Evolutionary conservation across 768 basidiomycete genomes (phyloP), one percentile per base, ranked within the genome.

Genomic region (Naganishia vaughanmartiniae): DNA sequence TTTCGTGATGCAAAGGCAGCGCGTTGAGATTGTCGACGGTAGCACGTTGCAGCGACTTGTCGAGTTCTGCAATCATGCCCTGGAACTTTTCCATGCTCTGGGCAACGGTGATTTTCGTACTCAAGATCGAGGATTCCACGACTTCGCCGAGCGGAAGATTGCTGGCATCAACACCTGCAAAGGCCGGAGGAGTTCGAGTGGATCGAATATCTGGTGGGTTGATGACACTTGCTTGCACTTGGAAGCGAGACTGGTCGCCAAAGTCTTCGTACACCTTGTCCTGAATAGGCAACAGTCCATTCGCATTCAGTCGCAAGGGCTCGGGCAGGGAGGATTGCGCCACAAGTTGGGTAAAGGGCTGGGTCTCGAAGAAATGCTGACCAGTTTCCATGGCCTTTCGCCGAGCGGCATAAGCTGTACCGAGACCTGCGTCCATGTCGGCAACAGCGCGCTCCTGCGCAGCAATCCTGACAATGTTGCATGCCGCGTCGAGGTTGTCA

Each of bases 261-360:
- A 99, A 98, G 78, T 99, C 96, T 75, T 97, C 93, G 81, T 99
- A 99, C 14, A 99, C 93, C 56, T 87, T 86, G 42, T 88, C 82
- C 81, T 99, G 96, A 73, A 88, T 87, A 24, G 86, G 83, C 72
- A 91, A 89, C 12, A 99, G 83, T 46, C 96, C 96, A 54, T 84
- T 87, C 14, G 88, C 84, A 76, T 91, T 90, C 79, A 98, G 87
- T 45, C 93, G 87, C 57, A 99, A 84, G 31, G 91, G 89, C 74
- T 98, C 93, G 4, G 96, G 96, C 53, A 99, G 85, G 66, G 88
- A 85, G 76, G 91, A 90, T 71, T 86, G 88, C 10, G 90, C 86
- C 84, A 87, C 70, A 85, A 86, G 72, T 69, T 82, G 78, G 26
- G 77, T 75, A 69, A 80, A 80, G 1, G 90, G 89, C 39, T 87